These are phyloP conservation scores for Solanum paucissectum DNA, from an alignment of 257 asterid species.

Conservation along the genomic window DNA sequence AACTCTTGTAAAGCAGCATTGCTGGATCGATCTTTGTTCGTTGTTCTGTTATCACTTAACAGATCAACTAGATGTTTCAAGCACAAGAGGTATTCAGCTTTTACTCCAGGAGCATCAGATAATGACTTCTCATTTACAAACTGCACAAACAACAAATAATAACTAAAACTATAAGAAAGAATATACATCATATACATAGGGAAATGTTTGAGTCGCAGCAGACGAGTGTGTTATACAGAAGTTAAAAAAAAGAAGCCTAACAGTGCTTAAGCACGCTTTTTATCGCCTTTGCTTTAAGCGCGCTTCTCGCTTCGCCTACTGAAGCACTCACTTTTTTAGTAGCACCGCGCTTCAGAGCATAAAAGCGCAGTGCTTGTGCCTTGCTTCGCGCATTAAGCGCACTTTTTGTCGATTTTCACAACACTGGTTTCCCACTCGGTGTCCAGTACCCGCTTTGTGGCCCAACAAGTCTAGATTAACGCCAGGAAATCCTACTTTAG, in stretches of 20 bases:
- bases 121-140: constrained; percentile 24
- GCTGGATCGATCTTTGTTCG: constrained; percentile 4
- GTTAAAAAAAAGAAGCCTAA: background rate
- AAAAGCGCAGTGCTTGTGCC: too few relatives aligned
- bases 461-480: background rate
- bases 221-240: background rate
- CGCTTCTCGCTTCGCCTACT: too few relatives aligned
- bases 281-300: too few relatives aligned
- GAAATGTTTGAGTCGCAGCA: background rate
- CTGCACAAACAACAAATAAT: constrained; percentile 28
- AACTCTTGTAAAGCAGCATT: constrained; percentile 18
- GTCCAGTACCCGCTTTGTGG: background rate
- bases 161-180: background rate
- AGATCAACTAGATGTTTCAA: constrained; percentile 30
- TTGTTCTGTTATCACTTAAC: constrained; percentile 10
- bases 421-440: background rate
- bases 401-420: background rate
- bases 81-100: constrained; percentile 60
- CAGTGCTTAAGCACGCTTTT: background rate
- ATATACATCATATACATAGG: background rate
- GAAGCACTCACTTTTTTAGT: too few relatives aligned
- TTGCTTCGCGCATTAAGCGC: too few relatives aligned
- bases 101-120: constrained; percentile 38
- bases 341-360: too few relatives aligned
- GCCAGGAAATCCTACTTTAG: background rate